Base-by-base conservation (phyloP, 1,284 basidiomycete species). In the Ganoderma multipileum region DNA sequence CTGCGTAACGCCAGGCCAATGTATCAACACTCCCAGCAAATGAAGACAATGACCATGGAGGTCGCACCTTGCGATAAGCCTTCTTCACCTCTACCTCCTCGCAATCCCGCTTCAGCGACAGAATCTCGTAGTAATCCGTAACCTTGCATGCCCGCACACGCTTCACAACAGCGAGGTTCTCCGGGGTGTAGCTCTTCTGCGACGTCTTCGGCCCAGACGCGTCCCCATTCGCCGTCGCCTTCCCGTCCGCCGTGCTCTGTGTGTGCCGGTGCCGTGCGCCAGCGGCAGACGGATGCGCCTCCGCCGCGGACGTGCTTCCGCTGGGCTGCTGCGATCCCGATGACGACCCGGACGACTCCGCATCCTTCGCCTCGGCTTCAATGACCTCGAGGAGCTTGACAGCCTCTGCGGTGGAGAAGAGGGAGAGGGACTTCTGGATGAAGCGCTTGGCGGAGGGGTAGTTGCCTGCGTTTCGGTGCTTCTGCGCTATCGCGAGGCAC, bases 101-200 rank as follows among this genome's bases (percentile, higher is more conserved):
- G 77, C 96, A 97, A 5, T 90, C 90, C 81, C 88, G 92, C 80
- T 96, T 92, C 68, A 99, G 80, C 2, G 88, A 85, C 73, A 99
- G 82, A 72, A 99, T 98, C 79, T 95, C 93, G 81, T 99, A 99
- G 81, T 98, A 99, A 78, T 96, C 92, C 59, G 94, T 93, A 26
- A 91, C 86, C 79, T 94, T 94, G 83, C 97, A 99, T 41, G 86
- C 81, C 75, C 92, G 88, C 67, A 99, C 92, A 61, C 95, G 86
- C 78, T 94, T 95, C 67, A 99, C 98, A 52, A 98, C 87, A 20
- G 90, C 89, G 36, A 87, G 81, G 81, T 98, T 96, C 73, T 97
- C 96, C 44, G 89, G 80, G 0, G 96, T 98, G 81, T 94, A 98
- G 65, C 95, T 85, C 83, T 95, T 94, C 81, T 90, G 88, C 64